A percentile compares a stretch with the other conserved stretches of the same genome.
Evolutionary conservation across 2,329 filamentous ascomycete species (phyloP).

Genomic region (Fusarium sterilihyphosum): DNA sequence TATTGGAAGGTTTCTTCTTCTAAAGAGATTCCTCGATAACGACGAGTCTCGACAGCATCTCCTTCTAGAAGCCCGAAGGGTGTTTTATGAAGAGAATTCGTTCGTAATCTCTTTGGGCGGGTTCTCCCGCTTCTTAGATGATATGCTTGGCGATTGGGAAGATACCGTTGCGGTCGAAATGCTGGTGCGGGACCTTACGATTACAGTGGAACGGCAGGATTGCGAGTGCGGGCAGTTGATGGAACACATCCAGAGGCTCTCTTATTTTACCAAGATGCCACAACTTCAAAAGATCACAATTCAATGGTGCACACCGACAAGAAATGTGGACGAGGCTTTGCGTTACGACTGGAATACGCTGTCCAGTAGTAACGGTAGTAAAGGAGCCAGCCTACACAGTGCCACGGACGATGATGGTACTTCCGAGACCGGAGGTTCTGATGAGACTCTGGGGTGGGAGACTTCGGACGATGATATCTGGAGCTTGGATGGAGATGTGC

Average conservation of each 20-base stretch:
- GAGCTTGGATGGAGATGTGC: neutral
- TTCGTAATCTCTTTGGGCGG: neutral
- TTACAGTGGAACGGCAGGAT: conserved; percentile 1
- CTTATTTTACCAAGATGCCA: neutral
- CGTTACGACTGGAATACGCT: neutral
- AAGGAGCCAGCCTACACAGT: neutral
- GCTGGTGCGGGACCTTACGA: neutral
- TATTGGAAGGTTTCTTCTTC: neutral
- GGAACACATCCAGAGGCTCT: neutral
- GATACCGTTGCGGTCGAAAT: neutral
- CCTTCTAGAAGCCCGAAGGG: conserved; percentile 6
- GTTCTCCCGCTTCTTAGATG: conserved; percentile 1
- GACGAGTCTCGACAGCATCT: neutral
- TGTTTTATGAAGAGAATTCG: conserved; percentile 11
- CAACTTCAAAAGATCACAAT: neutral
- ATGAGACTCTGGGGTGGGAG: neutral
- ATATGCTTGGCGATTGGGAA: conserved; percentile 3
- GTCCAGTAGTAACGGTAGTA: neutral
- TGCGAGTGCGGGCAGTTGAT: conserved; percentile 2
- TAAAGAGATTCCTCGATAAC: neutral
- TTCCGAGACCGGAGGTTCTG: neutral
- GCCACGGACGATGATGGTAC: neutral
- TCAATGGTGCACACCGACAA: neutral
- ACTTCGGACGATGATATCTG: neutral
- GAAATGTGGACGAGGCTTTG: neutral